phyloP scores from a whole-genome alignment of 768 basidiomycete species.

The Macrolepiota fuliginosa region DNA sequence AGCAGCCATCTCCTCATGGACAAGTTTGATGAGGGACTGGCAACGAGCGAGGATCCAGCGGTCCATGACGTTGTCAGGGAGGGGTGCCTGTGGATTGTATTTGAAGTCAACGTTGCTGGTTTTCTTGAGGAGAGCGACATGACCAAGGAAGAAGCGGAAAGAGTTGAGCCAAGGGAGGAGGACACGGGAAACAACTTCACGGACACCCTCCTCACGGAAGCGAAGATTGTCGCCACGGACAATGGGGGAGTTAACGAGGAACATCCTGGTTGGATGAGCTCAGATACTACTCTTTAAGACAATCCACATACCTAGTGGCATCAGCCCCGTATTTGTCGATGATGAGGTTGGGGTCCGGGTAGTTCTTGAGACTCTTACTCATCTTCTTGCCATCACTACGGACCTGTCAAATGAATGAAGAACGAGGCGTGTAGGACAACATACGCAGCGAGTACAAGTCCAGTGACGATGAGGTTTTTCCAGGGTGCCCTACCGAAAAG shows the following conservation, averaged over 20 bases:
- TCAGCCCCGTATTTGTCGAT: conserved; percentile 94
- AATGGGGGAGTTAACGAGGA: conserved; percentile 98
- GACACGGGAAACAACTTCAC: conserved; percentile 94
- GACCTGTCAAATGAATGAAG: conserved; percentile 5
- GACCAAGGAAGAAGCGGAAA: conserved; percentile 99
- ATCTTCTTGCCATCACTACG: conserved; percentile 96
- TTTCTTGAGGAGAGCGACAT: conserved; percentile 85
- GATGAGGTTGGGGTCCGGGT: conserved; percentile 91
- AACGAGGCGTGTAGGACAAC: conserved; percentile 27
- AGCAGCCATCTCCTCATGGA: conserved; percentile 93
- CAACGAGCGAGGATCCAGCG: conserved; percentile 98
- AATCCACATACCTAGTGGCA: conserved; percentile 67
- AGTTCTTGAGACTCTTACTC: conserved; percentile 97
- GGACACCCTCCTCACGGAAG: conserved; percentile 97
- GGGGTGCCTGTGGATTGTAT: conserved; percentile 83
- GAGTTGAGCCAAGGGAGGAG: conserved; percentile 98
- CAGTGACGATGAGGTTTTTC: conserved; percentile 97
- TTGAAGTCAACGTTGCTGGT: conserved; percentile 71
- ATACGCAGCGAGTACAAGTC: conserved; percentile 91
- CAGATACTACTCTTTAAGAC: background rate
- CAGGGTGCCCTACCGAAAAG: conserved; percentile 92
- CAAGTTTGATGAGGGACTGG: conserved; percentile 91
- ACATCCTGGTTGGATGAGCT: conserved; percentile 60
- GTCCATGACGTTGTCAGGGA: conserved; percentile 95
- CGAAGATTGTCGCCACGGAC: conserved; percentile 97